phyloP scores from a whole-genome alignment of 352 stramenopile species.

The Phytophthora fragariaefolia region DNA sequence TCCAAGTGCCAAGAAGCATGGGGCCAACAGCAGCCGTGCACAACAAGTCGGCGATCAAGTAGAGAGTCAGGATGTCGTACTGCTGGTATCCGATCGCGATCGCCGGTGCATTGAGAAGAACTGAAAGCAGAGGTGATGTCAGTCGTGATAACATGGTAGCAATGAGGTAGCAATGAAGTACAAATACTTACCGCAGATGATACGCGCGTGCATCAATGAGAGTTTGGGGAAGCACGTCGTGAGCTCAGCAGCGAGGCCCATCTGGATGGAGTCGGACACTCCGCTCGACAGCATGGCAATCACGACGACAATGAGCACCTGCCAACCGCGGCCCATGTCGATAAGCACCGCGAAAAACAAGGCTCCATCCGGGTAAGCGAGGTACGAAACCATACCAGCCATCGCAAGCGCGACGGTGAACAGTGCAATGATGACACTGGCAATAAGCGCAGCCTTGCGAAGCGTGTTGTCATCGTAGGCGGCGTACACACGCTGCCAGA shows the following conservation, averaged over 20 bases:
- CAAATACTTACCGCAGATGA: conserved; percentile 29
- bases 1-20: conserved; percentile 68
- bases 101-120: conserved; percentile 66
- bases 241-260: conserved; percentile 76
- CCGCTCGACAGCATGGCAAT: conserved; percentile 64
- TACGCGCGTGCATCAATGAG: conserved; percentile 50
- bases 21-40: conserved; percentile 67
- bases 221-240: conserved; percentile 66
- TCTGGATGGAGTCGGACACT: conserved; percentile 68
- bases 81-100: conserved; percentile 65
- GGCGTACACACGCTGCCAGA: conserved; percentile 71
- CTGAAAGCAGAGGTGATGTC: conserved; percentile 23
- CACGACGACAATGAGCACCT: conserved; percentile 63
- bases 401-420: conserved; percentile 71
- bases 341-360: conserved; percentile 74
- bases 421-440: conserved; percentile 53
- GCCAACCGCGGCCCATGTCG: conserved; percentile 65
- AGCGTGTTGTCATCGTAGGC: conserved; percentile 57
- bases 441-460: conserved; percentile 38
- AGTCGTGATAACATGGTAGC: neutral
- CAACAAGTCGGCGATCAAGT: conserved; percentile 72
- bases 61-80: conserved; percentile 69
- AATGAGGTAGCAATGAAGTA: neutral
- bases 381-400: conserved; percentile 62
- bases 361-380: conserved; percentile 53